Evolutionary conservation across 768 basidiomycete genomes (phyloP).

Genomic region (Suillus alpinus): DNA sequence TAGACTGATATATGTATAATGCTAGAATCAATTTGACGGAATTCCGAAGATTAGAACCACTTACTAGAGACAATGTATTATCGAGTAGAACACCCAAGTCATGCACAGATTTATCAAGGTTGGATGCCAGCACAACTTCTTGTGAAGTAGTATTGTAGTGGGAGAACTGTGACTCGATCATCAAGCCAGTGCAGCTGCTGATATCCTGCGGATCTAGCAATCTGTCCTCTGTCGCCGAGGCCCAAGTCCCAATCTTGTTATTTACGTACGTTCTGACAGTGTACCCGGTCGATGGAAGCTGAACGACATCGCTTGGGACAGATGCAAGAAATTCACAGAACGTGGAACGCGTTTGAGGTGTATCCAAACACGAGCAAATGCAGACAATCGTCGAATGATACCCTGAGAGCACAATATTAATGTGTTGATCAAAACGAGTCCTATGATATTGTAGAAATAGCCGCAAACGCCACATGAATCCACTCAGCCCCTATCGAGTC

Average conservation of each 20-base stretch:
- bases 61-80: constrained; percentile 50
- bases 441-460: not conserved
- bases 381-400: not conserved
- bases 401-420: not conserved
- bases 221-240: not conserved
- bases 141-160: constrained; percentile 31
- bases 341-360: not conserved
- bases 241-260: not conserved
- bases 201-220: not conserved
- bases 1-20: constrained; percentile 19
- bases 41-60: constrained; percentile 18
- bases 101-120: constrained; percentile 56
- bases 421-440: not conserved
- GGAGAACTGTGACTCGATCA: not conserved
- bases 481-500: constrained; percentile 18
- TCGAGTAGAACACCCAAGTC: constrained; percentile 55
- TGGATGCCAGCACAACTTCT: constrained; percentile 44
- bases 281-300: not conserved
- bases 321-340: constrained; percentile 2
- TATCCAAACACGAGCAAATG: not conserved
- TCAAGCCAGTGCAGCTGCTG: not conserved
- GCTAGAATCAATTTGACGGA: not conserved
- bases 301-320: not conserved
- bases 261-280: not conserved
- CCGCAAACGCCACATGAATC: constrained; percentile 10